These are phyloP conservation scores for Talaromyces atroroseus DNA, from an alignment of 2,329 filamentous ascomycete genomes.

Conservation along the genomic window DNA sequence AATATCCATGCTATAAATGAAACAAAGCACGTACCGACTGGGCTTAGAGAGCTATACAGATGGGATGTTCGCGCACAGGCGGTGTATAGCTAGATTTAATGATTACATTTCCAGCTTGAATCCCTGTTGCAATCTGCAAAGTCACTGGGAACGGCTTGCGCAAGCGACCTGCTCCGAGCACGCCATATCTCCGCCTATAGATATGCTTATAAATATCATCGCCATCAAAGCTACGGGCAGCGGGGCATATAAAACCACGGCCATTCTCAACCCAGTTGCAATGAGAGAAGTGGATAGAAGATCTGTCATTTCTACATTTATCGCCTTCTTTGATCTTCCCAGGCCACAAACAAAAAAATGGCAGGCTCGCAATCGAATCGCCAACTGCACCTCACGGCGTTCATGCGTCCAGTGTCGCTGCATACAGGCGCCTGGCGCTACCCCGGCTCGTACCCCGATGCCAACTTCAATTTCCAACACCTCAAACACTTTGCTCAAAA, in stretches of 20 bases:
- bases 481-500: conserved; percentile 51
- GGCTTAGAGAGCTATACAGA: background rate
- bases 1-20: background rate
- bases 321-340: too few relatives aligned
- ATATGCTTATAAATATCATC: conserved; percentile 2
- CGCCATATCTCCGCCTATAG: background rate
- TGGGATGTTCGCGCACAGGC: background rate
- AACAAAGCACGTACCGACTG: too few relatives aligned
- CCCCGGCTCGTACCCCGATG: conserved; percentile 50
- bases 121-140: background rate
- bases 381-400: conserved; percentile 52
- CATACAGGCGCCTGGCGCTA: conserved; percentile 56
- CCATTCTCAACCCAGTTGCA: too few relatives aligned
- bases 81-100: background rate
- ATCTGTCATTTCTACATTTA: background rate
- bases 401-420: conserved; percentile 54
- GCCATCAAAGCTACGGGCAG: background rate
- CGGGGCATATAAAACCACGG: background rate
- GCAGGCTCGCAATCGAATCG: conserved; percentile 13
- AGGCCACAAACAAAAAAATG: background rate
- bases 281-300: background rate
- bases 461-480: conserved; percentile 54
- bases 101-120: background rate
- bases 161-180: background rate
- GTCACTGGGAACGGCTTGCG: background rate